Conservation (phyloP, 2,329 filamentous ascomycete species). For the Talaromyces piceae region DNA sequence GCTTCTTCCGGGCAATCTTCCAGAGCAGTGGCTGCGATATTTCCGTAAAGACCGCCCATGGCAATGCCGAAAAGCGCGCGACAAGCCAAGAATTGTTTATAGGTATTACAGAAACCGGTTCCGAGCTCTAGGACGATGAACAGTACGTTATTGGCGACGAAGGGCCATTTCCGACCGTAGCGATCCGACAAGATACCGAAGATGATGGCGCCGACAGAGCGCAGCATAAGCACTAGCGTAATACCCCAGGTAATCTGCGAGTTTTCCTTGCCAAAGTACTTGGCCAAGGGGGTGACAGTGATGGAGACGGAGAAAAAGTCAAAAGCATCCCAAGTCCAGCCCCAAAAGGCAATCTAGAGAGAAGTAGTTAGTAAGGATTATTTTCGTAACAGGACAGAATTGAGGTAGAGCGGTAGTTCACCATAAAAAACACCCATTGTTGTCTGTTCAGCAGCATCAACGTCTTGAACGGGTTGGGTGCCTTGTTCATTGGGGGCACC, state of each 20-base stretch:
- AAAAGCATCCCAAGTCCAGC: slow-evolving; percentile 51
- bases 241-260: slow-evolving; percentile 56
- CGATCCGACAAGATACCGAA: slow-evolving; percentile 39
- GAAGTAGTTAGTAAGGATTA: not conserved
- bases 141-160: slow-evolving; percentile 53
- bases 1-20: slow-evolving; percentile 55
- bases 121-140: slow-evolving; percentile 56
- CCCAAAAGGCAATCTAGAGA: slow-evolving; percentile 33
- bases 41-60: slow-evolving; percentile 58
- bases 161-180: slow-evolving; percentile 53
- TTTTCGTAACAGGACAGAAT: not conserved
- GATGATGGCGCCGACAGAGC: slow-evolving; percentile 44
- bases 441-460: slow-evolving; percentile 45
- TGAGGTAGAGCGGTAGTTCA: slow-evolving; percentile 13
- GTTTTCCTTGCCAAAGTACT: slow-evolving; percentile 47
- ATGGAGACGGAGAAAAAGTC: slow-evolving; percentile 58
- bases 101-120: slow-evolving; percentile 53
- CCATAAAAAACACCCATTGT: slow-evolving; percentile 53
- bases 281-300: slow-evolving; percentile 47
- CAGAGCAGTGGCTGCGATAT: slow-evolving; percentile 54
- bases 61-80: slow-evolving; percentile 56
- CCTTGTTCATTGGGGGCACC: slow-evolving; percentile 48
- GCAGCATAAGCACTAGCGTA: slow-evolving; percentile 47
- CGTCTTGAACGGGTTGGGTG: slow-evolving; percentile 48
- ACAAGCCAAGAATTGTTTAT: slow-evolving; percentile 51